These are phyloP conservation scores for Paecilomyces dactylethromorphus DNA, from an alignment of 2,329 filamentous ascomycete genomes.

Conservation along the genomic window DNA sequence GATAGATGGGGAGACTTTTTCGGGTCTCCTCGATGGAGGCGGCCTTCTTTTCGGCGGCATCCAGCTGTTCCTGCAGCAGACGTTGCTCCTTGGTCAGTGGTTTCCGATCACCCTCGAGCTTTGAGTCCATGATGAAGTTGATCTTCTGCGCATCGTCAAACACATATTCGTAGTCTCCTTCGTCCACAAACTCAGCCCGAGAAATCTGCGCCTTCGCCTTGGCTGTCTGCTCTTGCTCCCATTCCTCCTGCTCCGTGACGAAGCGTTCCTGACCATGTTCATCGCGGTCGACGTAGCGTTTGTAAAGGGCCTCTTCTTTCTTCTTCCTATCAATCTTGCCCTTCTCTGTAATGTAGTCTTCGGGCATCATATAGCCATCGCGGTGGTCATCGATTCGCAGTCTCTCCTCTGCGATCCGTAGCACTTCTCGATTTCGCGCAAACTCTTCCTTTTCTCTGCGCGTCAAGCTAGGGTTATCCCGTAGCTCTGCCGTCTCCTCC, in stretches of 20 bases:
- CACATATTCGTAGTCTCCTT: conserved; percentile 85
- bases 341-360: conserved; percentile 92
- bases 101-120: conserved; percentile 64
- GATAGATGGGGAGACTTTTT: conserved; percentile 83
- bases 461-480: conserved; percentile 67
- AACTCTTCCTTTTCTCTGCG: conserved; percentile 81
- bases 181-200: conserved; percentile 65
- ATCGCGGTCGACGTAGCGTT: conserved; percentile 80
- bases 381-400: conserved; percentile 82
- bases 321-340: conserved; percentile 80
- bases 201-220: conserved; percentile 84
- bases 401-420: conserved; percentile 76
- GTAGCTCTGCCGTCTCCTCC: conserved; percentile 77
- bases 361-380: conserved; percentile 87
- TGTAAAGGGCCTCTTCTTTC: conserved; percentile 86
- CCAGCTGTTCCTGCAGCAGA: conserved; percentile 70
- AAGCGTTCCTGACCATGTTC: conserved; percentile 83
- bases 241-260: conserved; percentile 90
- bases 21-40: conserved; percentile 85
- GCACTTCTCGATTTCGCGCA: conserved; percentile 74
- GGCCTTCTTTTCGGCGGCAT: conserved; percentile 82
- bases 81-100: conserved; percentile 71
- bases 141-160: conserved; percentile 86
- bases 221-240: conserved; percentile 82
- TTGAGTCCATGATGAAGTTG: conserved; percentile 72